Conservation (phyloP, 2,329 filamentous ascomycete species). For the Paramyrothecium roridum region DNA sequence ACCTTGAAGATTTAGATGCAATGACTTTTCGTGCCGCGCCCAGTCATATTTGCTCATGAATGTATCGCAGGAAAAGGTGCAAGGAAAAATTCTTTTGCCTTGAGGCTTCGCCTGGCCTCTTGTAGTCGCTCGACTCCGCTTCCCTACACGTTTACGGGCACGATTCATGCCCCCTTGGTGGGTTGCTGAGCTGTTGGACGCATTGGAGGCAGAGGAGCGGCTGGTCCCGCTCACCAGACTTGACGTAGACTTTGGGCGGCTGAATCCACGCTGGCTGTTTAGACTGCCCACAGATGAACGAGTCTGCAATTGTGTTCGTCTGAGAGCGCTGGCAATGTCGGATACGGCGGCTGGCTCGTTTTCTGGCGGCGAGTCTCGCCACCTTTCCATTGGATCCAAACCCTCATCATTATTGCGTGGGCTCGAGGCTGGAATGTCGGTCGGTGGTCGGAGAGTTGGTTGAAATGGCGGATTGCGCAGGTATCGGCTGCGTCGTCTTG, state of each 20-base stretch:
- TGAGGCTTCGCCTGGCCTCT: not conserved
- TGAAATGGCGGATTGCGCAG: not conserved
- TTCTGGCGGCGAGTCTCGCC: not conserved
- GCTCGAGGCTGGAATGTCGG: not conserved
- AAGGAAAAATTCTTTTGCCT: not conserved
- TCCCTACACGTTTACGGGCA: not conserved
- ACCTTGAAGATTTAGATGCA: slow-evolving; percentile 1
- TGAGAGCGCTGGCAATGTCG: not conserved
- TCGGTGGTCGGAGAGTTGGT: not conserved
- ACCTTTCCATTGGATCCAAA: not conserved
- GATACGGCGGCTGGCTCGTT: not conserved
- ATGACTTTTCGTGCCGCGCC: slow-evolving; percentile 2
- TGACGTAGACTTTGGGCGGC: not conserved
- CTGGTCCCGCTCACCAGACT: not conserved
- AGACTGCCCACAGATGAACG: not conserved
- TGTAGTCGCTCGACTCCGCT: not conserved
- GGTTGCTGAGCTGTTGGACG: not conserved
- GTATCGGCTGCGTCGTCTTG: not conserved
- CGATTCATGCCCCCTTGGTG: not conserved
- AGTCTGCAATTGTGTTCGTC: not conserved
- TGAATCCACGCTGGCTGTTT: not conserved
- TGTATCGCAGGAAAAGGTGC: slow-evolving; percentile 4
- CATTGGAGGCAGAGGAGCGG: not conserved
- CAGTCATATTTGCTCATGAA: slow-evolving; percentile 4
- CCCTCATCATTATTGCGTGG: not conserved